A percentile compares a stretch with the other conserved stretches of the same genome.
Conservation (phyloP, 768 basidiomycete genomes). For the Russula lepida region DNA sequence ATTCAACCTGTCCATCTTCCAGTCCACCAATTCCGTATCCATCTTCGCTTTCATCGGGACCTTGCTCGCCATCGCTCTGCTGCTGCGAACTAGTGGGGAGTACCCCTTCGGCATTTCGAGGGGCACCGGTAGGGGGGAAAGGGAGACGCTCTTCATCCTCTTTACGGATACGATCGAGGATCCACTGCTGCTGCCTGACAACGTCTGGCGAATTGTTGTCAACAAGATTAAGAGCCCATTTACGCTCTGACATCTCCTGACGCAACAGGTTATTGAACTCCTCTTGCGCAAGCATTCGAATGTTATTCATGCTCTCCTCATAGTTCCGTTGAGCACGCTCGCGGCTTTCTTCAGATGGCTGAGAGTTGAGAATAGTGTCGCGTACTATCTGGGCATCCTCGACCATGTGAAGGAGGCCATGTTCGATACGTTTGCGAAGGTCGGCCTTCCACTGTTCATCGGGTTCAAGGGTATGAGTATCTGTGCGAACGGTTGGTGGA, state of each 20-base stretch:
- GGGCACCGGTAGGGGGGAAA: neutral
- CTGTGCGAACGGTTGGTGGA: conserved; percentile 15
- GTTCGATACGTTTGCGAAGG: conserved; percentile 15
- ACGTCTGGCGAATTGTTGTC: conserved; percentile 18
- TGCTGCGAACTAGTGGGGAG: conserved; percentile 3
- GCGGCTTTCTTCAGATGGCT: conserved; percentile 2
- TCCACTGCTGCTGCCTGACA: conserved; percentile 19
- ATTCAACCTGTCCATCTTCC: neutral
- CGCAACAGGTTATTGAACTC: conserved; percentile 14
- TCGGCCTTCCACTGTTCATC: conserved; percentile 20
- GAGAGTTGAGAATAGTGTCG: conserved; percentile 7
- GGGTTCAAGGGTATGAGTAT: conserved; percentile 8
- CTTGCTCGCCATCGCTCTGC: neutral
- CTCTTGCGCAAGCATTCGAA: conserved; percentile 16
- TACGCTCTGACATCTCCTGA: conserved; percentile 17
- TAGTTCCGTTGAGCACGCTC: conserved; percentile 3
- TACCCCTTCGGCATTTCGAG: neutral
- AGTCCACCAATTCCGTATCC: neutral
- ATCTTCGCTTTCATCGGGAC: neutral
- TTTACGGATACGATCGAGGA: conserved; percentile 19
- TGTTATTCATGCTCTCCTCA: conserved; percentile 15
- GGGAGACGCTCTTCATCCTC: neutral
- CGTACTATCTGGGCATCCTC: conserved; percentile 8
- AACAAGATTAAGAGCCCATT: conserved; percentile 15
- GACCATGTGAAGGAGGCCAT: conserved; percentile 13